Evolutionary conservation across 1,284 basidiomycete species (phyloP).

Genomic region (Mycena sp.): DNA sequence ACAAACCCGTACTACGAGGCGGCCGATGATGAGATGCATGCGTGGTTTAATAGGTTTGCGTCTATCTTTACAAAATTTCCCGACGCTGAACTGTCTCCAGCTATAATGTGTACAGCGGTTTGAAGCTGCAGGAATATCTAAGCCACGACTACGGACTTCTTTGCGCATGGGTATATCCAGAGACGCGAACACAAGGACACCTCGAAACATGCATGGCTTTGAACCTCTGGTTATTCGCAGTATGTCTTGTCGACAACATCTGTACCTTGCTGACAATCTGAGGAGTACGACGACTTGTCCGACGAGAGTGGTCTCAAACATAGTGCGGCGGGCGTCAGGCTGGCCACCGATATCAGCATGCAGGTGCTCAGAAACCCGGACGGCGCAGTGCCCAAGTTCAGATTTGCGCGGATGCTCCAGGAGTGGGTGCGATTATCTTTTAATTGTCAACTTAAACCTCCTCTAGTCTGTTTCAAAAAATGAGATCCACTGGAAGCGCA

Average conservation of each 20-base stretch:
- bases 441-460: too few species aligned
- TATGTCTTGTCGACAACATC: background rate
- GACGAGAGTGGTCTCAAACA: background rate
- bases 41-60: background rate
- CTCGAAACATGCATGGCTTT: conserved; percentile 1
- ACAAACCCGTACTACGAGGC: background rate
- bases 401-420: background rate
- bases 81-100: background rate
- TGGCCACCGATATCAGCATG: background rate
- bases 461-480: too few species aligned
- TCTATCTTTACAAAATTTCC: too few species aligned
- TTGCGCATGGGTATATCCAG: background rate
- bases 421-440: background rate
- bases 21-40: background rate
- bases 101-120: background rate
- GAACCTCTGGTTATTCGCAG: background rate
- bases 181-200: background rate
- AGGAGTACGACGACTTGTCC: background rate
- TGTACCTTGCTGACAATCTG: too few species aligned
- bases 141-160: background rate
- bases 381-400: background rate
- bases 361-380: background rate
- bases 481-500: too few species aligned
- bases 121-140: background rate
- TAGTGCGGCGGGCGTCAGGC: background rate